Base-by-base conservation (phyloP, 495 filamentous ascomycete species). In the Xylaria longipes region DNA sequence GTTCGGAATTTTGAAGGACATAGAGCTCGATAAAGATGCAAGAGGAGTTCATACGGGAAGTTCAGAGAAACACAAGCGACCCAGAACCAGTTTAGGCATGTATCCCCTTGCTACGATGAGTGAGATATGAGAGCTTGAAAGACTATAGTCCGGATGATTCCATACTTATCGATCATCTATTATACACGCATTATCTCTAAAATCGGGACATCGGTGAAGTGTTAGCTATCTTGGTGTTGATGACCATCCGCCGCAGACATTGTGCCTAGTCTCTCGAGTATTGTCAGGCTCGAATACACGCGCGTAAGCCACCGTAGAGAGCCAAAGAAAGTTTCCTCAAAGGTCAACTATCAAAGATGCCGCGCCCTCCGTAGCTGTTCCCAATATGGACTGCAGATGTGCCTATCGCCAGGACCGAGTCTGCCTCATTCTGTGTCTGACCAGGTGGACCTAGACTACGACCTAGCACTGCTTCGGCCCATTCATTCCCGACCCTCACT, bases 331-430 rank as follows among this genome's bases (percentile, higher is more conserved):
- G n/a, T n/a, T n/a, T n/a, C n/a, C n/a, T n/a, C n/a, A n/a, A n/a
- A n/a, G n/a, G n/a, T n/a, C n/a, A n/a, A n/a, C n/a, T n/a, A 25
- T 71, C 62, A n/a, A 52, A 71, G 48, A 67, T 33, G 8, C 63
- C 29, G 17, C 29, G 61, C 35, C 62, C 63, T 45, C 70, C 70
- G 37, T 68, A 68, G 41, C 39, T 66, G 29, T 67, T 68, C 1
- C 63, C 70, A 20, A 71, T 25, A 5, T 68, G 62, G 1, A 60
- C 35, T 27, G 14, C 2, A 14, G 70, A 71, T 1, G 54, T 31
- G 50, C 63, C 63, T 29, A 25, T 66, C 27, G 35, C 62, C 20
- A 43, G 12, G 39, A 67, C 25, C 20, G 17, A 25, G 0, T 37
- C 60, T 17, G 39, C 69, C 15, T 22, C 25, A 12, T 71, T 71